These are phyloP conservation scores for Neurospora sp. DNA, from an alignment of 2,329 filamentous ascomycete genomes.

Conservation along the genomic window DNA sequence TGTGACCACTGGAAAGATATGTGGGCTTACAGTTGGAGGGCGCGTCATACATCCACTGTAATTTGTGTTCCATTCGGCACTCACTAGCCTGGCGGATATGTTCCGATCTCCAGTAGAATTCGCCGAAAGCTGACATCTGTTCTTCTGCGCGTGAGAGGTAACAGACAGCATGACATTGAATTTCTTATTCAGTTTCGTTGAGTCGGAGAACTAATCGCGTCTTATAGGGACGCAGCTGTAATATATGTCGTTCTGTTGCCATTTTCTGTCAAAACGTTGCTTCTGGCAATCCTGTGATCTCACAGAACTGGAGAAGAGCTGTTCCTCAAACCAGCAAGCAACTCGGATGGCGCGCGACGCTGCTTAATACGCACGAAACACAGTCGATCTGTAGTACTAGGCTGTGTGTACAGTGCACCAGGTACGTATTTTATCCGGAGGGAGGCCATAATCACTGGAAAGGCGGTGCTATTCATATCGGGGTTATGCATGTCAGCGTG, in stretches of 20 bases:
- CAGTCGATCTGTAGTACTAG: not conserved
- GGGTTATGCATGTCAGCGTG: not conserved
- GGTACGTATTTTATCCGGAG: not conserved
- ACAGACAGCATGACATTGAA: not conserved
- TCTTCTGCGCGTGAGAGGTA: not conserved
- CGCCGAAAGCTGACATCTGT: not conserved
- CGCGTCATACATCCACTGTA: not conserved
- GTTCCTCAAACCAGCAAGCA: not conserved
- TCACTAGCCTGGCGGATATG: not conserved
- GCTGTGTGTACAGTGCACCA: not conserved
- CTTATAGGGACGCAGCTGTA: not conserved
- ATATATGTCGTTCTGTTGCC: not conserved
- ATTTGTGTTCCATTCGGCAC: not conserved
- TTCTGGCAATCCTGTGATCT: not conserved
- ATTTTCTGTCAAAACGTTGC: not conserved
- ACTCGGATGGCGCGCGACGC: not conserved
- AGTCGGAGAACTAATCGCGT: not conserved
- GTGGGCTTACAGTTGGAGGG: not conserved
- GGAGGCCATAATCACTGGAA: not conserved
- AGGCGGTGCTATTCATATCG: not conserved
- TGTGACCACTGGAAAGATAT: not conserved
- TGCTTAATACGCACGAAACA: not conserved
- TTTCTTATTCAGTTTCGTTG: not conserved
- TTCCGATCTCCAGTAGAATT: not conserved
- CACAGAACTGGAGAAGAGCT: not conserved